Evolutionary conservation across 441 rosid species (phyloP), one percentile per base, ranked within the genome.

Genomic region (Populus hybrid): DNA sequence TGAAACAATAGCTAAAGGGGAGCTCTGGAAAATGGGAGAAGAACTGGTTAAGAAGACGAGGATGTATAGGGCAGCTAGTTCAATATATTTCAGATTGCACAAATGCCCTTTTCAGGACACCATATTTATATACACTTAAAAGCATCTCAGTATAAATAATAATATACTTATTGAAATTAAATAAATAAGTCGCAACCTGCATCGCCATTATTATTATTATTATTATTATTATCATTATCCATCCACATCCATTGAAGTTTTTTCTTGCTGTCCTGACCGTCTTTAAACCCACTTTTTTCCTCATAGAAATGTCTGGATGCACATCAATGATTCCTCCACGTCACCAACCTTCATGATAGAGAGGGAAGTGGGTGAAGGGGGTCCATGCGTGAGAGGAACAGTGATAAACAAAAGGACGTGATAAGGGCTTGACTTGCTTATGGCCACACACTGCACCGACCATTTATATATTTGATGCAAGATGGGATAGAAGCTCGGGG

Each of bases 381-480:
- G 63, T 26, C 78, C 5, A 35, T 20, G 18, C 63, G 74, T 28
- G 67, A 12, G 73, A 59, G 26, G 20, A 74, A 67, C 57, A 77
- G 65, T 30, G 74, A 74, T 69, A 70, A 26, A 75, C 54, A 63
- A 57, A 67, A 14, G 9, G 14, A 6, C 68, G 50, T 61, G 83
- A 77, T 50, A 30, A 68, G 14, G 34, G 24, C 69, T 23, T 20
- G 70, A 70, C 67, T 18, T 4, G 34, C 57, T 78, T 69, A 75
- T 82, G 87, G 24, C 88, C 90, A 85, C 89, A 81, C 6, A 11
- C 8, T 67, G 64, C 88, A 87, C 90, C 92, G 92, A 85, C 89
- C 90, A 81, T 23, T 1, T 34, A 77, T 16, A 5, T 5, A 5
- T 6, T 0, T 6, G 1, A 12, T 40, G 38, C 3, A 23, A 57